Conservation (phyloP, 2,329 filamentous ascomycete species). For the Diaporthe vexans region DNA sequence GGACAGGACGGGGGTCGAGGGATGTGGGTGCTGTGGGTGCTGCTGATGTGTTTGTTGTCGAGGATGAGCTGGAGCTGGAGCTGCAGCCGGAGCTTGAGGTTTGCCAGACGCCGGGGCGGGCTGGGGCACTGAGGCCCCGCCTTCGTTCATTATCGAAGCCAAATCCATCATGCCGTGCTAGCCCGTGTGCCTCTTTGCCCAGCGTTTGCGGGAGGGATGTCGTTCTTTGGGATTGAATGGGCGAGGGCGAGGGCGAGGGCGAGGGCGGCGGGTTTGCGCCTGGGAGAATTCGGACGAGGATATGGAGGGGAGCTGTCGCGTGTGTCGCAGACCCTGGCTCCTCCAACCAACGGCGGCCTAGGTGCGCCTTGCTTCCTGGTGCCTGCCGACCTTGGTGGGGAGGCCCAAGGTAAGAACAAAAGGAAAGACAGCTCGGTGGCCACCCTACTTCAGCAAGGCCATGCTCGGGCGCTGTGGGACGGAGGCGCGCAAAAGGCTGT, state of each 20-base stretch:
- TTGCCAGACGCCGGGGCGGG: conserved; percentile 47
- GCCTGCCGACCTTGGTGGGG: conserved; percentile 5
- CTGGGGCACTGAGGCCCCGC: conserved; percentile 54
- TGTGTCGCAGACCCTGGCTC: conserved; percentile 38
- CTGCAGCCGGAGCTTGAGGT: conserved; percentile 44
- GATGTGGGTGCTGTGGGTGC: conserved; percentile 49
- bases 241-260: not conserved
- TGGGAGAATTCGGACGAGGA: conserved; percentile 29
- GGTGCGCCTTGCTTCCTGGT: conserved; percentile 1
- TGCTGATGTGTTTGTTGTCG: conserved; percentile 46
- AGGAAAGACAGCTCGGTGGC: conserved; percentile 14
- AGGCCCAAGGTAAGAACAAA: not conserved
- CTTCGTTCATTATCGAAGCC: conserved; percentile 68
- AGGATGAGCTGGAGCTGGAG: conserved; percentile 38
- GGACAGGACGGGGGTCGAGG: conserved; percentile 56
- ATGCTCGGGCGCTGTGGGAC: conserved; percentile 9
- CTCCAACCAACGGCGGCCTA: conserved; percentile 16
- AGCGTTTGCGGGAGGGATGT: conserved; percentile 3
- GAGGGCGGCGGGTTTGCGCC: conserved; percentile 28
- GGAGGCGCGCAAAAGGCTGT: not conserved
- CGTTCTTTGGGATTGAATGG: not conserved
- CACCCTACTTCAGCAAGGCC: conserved; percentile 18
- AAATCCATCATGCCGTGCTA: conserved; percentile 61
- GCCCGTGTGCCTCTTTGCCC: conserved; percentile 4
- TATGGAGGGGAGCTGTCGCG: conserved; percentile 38